Evolutionary conservation across 768 basidiomycete genomes (phyloP), one percentile per base, ranked within the genome.

Genomic region (Fistulinella prunicolor): DNA sequence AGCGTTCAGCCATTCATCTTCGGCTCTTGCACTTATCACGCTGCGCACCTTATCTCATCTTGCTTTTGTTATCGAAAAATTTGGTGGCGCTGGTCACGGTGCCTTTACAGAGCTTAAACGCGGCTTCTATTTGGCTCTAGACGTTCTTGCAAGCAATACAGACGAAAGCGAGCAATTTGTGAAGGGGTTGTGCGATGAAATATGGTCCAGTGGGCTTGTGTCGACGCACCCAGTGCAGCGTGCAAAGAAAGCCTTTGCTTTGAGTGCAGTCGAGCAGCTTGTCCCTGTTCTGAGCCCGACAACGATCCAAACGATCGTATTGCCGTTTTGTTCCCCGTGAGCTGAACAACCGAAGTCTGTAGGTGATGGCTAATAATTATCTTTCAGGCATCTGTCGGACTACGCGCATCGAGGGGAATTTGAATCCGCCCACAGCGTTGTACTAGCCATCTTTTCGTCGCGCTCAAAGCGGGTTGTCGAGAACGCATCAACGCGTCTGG

Each of bases 401-500:
- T 55, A 81, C 2, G 47, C 46, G 13, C 73, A 88, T 54, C 81
- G 86, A 28, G 86, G 92, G 54, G 81, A 81, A n/a, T 94, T 82
- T 57, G 91, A 94, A 63, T 86, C 89, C 0, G 82, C 90, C 1
- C 92, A 94, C 62, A 93, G 91, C 9, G 87, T 89, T 22, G 69
- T 94, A 29, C 71, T 94, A 13, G 76, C 90, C 4, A 73, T 90
- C 34, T 85, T 91, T 59, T 77, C 85, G 9, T 73, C 80, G 23
- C 75, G 78, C 56, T 78, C 81, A 0, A 74, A 79, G 51, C 67
- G 63, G 17, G 39, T 56, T 21, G 53, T 45, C 8, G 47, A 62
- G 44, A 48, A 44, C 19, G 23, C 39, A 5, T 39, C 47, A 8
- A 22, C 54, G 30, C 30, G 19, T 16, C 19, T 14, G n/a, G 46